Conservation (phyloP, 176 grass and related monocot species). For the Eremochloa ophiuroides region DNA sequence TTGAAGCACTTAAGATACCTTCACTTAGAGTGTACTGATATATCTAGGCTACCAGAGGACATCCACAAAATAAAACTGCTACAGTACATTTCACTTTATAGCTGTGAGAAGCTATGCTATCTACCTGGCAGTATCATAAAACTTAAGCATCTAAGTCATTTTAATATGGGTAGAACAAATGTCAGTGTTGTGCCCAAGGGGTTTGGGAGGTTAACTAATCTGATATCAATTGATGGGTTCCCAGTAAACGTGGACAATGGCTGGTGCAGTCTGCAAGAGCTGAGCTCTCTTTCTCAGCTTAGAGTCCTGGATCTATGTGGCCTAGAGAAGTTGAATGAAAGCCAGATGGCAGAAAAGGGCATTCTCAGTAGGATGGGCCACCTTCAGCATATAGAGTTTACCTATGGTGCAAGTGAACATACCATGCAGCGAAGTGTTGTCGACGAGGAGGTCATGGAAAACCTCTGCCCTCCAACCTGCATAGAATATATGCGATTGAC, state of each 20-base stretch:
- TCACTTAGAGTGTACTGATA: not conserved
- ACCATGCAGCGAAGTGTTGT: too few species aligned
- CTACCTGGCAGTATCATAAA: not conserved
- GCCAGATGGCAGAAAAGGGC: too few species aligned
- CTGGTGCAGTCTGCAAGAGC: conserved; percentile 4
- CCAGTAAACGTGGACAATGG: not conserved
- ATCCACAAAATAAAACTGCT: conserved; percentile 2
- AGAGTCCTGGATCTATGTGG: not conserved
- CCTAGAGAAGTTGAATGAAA: not conserved
- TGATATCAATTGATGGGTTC: not conserved
- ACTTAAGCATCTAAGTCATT: conserved; percentile 1
- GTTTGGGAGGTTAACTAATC: not conserved
- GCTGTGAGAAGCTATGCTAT: not conserved
- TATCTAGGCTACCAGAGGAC: conserved; percentile 1
- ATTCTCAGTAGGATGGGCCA: too few species aligned
- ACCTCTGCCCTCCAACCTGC: too few species aligned
- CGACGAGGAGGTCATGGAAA: too few species aligned
- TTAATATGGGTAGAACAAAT: not conserved
- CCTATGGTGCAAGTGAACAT: too few species aligned
- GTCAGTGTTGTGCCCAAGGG: not conserved
- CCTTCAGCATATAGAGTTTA: too few species aligned
- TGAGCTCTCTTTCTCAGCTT: not conserved
- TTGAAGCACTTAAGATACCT: too few species aligned
- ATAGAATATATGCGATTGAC: too few species aligned
- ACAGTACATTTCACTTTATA: not conserved